Evolutionary conservation across 1,284 basidiomycete genomes (phyloP), one percentile per base, ranked within the genome.

Genomic region (Peniophora sp.): DNA sequence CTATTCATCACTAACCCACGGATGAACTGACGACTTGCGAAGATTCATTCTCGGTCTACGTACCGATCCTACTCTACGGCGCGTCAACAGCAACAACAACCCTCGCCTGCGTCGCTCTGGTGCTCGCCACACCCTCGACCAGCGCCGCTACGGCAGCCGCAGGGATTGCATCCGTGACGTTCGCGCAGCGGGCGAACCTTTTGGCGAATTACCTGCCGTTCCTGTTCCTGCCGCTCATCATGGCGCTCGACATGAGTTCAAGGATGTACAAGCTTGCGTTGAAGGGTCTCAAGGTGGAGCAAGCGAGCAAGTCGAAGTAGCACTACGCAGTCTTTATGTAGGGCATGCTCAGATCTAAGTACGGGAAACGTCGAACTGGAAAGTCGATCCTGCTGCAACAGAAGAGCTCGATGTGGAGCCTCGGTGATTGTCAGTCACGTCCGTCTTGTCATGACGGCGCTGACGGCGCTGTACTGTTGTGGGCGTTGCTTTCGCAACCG

Each of bases 71-170:
- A 3, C 64, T 83, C 27, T 94, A 93, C 63, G 88, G 76, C 23
- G 85, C 88, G 0, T 88, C 86, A 0, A 85, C 88, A 0, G 73
- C 79, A 0, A 92, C 88, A 0, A 91, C 89, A 0, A 83, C 85
- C 1, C 64, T 90, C 15, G 80, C 91, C 0, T 89, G 85, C 58
- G 63, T 93, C 47, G 65, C 74, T 2, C 71, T 79, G 23, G 63
- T 92, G 39, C 61, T 89, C 22, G 61, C 68, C 10, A 72, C 72
- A 2, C 75, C 76, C 0, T 56, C 62, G 17, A 66, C 69, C 2
- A 61, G 64, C 23, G 47, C 58, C 1, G 56, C 61, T 17, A 69
- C 72, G 0, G 51, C 72, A 12, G 64, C 60, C 9, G 54, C 64
- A 3, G 63, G 62, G 2, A 52, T 69, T 15, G 58, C 65, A 15